A percentile compares a stretch with the other conserved stretches of the same genome.
These are phyloP conservation scores for Melanomma pulvis-pyrius DNA, from an alignment of 495 filamentous ascomycete species.

Conservation along the genomic window DNA sequence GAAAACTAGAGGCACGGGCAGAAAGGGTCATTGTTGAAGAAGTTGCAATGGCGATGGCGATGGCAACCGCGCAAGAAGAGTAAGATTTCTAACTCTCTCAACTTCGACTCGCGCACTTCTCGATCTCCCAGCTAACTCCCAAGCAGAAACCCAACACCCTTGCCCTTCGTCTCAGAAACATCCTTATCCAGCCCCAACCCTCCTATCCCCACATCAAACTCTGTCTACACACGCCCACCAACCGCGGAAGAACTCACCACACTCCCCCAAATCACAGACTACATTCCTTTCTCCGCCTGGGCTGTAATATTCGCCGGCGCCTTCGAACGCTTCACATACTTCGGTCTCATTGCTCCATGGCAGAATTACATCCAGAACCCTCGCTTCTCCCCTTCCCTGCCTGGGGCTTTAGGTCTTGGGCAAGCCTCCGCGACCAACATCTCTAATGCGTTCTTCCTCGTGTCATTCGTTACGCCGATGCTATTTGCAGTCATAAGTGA, in stretches of 20 bases:
- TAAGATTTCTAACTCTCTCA: no score
- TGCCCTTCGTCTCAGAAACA: no score
- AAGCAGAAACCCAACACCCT: background rate
- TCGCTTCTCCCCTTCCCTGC: background rate
- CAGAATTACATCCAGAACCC: constrained; percentile 19
- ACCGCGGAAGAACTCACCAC: background rate
- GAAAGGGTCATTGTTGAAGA: no score
- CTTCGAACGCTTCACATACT: constrained; percentile 19
- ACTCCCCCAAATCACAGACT: background rate
- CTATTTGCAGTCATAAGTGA: constrained; percentile 48
- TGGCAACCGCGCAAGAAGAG: no score
- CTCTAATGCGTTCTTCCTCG: constrained; percentile 20
- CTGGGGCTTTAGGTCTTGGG: constrained; percentile 5
- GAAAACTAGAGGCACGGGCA: background rate
- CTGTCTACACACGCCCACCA: background rate
- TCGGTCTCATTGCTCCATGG: constrained; percentile 15
- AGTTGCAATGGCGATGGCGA: no score
- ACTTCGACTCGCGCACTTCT: no score
- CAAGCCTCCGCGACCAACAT: constrained; percentile 10
- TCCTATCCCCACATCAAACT: background rate
- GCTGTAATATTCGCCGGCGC: constrained; percentile 7
- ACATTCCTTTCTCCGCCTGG: constrained; percentile 10
- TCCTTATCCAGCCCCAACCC: background rate
- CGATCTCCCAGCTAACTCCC: background rate
- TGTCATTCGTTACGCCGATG: constrained; percentile 47